Conservation (phyloP, 805 yeast genomes). For the Candida nanaspora region DNA sequence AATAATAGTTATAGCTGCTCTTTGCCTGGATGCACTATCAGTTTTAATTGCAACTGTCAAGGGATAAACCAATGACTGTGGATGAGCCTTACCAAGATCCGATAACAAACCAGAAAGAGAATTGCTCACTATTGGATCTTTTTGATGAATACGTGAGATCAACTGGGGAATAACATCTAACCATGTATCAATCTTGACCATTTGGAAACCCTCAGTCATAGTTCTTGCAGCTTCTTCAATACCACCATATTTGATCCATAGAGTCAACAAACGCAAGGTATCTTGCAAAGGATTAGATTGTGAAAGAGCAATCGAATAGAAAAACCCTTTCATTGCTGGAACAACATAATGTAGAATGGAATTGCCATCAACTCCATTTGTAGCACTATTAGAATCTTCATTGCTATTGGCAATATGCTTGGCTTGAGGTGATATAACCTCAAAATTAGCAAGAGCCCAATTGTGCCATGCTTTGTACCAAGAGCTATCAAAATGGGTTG, state of each 20-base stretch:
- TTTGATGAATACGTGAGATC: constrained; percentile 94
- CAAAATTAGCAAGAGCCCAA: constrained; percentile 98
- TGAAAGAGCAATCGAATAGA: constrained; percentile 87
- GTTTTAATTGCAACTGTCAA: constrained; percentile 93
- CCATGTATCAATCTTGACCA: constrained; percentile 92
- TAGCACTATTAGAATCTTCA: constrained; percentile 1
- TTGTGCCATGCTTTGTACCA: constrained; percentile 99
- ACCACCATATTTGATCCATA: constrained; percentile 97
- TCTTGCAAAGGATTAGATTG: constrained; percentile 87
- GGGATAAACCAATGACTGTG: constrained; percentile 94
- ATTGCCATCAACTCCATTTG: constrained; percentile 29
- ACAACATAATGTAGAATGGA: constrained; percentile 81
- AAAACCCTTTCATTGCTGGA: constrained; percentile 94
- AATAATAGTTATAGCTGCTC: constrained; percentile 85
- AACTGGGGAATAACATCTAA: constrained; percentile 91
- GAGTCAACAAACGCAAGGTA: constrained; percentile 77
- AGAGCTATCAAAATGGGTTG: constrained; percentile 85
- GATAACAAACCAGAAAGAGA: constrained; percentile 74
- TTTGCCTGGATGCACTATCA: constrained; percentile 81
- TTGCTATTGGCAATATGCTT: constrained; percentile 11
- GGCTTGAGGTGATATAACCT: constrained; percentile 65
- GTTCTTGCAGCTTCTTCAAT: constrained; percentile 86
- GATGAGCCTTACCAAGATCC: constrained; percentile 90
- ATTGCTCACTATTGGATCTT: constrained; percentile 75
- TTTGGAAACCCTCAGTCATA: constrained; percentile 80